Evolutionary conservation across 208 protist genomes (phyloP), one percentile per base, ranked within the genome.

Genomic region (Leishmania arabica): DNA sequence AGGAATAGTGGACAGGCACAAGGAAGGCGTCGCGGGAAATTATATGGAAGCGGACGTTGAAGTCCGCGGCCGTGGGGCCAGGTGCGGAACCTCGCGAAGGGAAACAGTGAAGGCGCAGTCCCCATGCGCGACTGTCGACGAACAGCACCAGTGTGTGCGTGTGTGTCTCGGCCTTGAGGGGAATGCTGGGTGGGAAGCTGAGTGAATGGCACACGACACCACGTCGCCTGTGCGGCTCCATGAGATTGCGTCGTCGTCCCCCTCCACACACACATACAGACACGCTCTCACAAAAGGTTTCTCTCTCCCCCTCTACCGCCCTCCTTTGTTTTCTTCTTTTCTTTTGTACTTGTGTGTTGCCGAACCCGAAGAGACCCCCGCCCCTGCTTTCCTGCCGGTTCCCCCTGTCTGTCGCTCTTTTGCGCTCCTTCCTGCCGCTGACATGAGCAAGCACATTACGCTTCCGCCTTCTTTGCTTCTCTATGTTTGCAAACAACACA

Each of bases 291-390:
- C 58, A 31, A 8, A 27, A 21, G 51, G 51, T 21, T 9, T 54
- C 51, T 5, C 17, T 54, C 17, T 21, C 51, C 19, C 17, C 15
- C 51, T 54, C 17, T 37, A 68, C 17, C 69, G 0, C 15, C n/a
- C 82, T 69, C 47, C 37, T 85, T 60, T 24, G 54, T 31, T 70
- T 64, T 53, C 40, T 31, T 21, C 42, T n/a, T 31, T 27, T 68
- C 3, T 6, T 69, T 17, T 42, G 24, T 42, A 13, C n/a, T 11
- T 70, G 34, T 54, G 51, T 54, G 51, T 54, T 54, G 15, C 9
- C 51, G 15, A 54, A 21, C 2, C 0, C 9, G 13, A 54, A 21
- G 51, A 54, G 3, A 54, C 51, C n/a, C n/a, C n/a, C 0, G 51
- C 4, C 15, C 15, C 51, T 11, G 49, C 49, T 53, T 17, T 53